These are phyloP conservation scores for Cordyceps fumosorosea DNA, from an alignment of 2,329 filamentous ascomycete species.

Conservation along the genomic window DNA sequence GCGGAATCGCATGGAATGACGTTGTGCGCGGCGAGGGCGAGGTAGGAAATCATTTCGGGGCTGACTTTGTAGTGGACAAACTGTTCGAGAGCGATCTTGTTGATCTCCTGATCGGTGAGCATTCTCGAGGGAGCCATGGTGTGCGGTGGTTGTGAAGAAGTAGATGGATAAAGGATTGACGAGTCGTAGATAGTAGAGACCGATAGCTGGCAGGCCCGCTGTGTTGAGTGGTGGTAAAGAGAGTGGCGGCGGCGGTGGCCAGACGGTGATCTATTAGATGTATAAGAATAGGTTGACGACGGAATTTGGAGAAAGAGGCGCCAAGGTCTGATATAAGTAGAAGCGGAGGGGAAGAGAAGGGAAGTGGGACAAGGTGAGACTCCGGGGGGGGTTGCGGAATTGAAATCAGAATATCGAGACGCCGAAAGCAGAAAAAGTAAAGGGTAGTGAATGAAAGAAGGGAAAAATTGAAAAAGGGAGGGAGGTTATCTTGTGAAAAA, in stretches of 20 bases:
- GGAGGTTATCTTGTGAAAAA: slow-evolving; percentile 1
- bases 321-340: slow-evolving; percentile 1
- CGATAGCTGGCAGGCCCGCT: background rate
- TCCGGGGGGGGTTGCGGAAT: slow-evolving; percentile 2
- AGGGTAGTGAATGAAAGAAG: background rate
- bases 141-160: slow-evolving; percentile 15
- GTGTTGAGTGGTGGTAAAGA: background rate
- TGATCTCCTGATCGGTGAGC: slow-evolving; percentile 50
- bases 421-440: background rate
- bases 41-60: slow-evolving; percentile 69
- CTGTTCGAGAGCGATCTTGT: slow-evolving; percentile 69
- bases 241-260: slow-evolving; percentile 7
- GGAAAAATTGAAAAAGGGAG: slow-evolving; percentile 10
- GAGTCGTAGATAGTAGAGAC: background rate
- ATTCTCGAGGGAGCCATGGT: slow-evolving; percentile 41
- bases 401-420: background rate
- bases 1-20: slow-evolving; percentile 73
- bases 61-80: slow-evolving; percentile 74
- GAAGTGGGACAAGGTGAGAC: background rate
- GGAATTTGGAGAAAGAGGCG: background rate
- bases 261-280: background rate
- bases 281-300: background rate
- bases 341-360: background rate
- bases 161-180: background rate
- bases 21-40: slow-evolving; percentile 65